phyloP scores from a whole-genome alignment of 805 yeast species.

The Lachancea mirantina region DNA sequence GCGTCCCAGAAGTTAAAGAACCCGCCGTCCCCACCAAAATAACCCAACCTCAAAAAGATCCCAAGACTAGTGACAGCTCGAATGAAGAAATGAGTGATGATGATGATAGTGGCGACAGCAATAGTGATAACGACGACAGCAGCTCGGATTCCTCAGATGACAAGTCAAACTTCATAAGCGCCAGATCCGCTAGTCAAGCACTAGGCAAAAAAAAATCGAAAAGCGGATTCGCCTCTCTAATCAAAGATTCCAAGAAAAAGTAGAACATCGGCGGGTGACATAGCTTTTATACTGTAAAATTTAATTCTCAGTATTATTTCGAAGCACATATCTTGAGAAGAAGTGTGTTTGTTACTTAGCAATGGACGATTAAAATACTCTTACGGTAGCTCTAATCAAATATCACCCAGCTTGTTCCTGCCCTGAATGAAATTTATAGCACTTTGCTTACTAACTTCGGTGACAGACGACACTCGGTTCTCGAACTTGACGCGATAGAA shows the following conservation, averaged over 20 bases:
- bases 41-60: slow-evolving; percentile 3
- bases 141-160: slow-evolving; percentile 23
- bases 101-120: slow-evolving; percentile 24
- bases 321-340: too few species aligned
- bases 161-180: slow-evolving; percentile 33
- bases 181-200: slow-evolving; percentile 38
- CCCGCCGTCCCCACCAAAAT: slow-evolving; percentile 22
- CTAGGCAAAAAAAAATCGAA: slow-evolving; percentile 35
- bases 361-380: background rate
- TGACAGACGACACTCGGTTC: slow-evolving; percentile 72
- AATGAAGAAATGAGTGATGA: slow-evolving; percentile 12
- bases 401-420: slow-evolving; percentile 23
- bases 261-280: slow-evolving; percentile 4
- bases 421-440: slow-evolving; percentile 85
- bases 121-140: slow-evolving; percentile 16
- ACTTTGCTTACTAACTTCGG: slow-evolving; percentile 59
- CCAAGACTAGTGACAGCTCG: slow-evolving; percentile 4
- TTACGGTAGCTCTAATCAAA: slow-evolving; percentile 8
- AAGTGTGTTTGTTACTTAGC: too few species aligned
- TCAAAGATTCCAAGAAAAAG: slow-evolving; percentile 39
- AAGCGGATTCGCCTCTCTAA: slow-evolving; percentile 42
- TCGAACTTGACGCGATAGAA: slow-evolving; percentile 83
- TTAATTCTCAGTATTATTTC: too few species aligned
- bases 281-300: too few species aligned
- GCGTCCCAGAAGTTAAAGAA: slow-evolving; percentile 64